These are phyloP conservation scores for Xylariaceae sp. DNA, from an alignment of 2,329 filamentous ascomycete genomes.

Conservation along the genomic window DNA sequence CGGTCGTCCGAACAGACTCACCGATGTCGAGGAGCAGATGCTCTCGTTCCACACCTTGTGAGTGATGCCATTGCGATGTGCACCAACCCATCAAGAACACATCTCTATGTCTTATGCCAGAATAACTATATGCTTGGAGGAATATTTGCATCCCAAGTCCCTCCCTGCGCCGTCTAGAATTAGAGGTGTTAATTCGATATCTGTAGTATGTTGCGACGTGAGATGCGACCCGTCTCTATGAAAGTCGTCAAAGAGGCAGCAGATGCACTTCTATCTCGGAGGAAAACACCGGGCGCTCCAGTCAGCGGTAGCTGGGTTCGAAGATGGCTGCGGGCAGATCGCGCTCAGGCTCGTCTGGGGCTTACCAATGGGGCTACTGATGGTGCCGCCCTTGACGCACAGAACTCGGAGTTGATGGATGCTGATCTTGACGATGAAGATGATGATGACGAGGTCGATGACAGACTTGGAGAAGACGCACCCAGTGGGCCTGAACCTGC, in stretches of 20 bases:
- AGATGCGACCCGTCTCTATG: background rate
- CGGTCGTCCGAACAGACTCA: slow-evolving; percentile 11
- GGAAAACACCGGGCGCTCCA: background rate
- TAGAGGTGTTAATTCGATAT: background rate
- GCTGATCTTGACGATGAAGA: slow-evolving; percentile 2
- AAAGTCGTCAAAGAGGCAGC: slow-evolving; percentile 11
- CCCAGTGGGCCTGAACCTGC: background rate
- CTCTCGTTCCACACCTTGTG: slow-evolving; percentile 14
- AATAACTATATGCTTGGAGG: background rate
- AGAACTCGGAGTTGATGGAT: background rate
- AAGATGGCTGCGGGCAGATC: slow-evolving; percentile 8
- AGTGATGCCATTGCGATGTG: background rate
- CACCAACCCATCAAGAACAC: background rate
- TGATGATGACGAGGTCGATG: slow-evolving; percentile 8
- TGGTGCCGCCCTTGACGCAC: background rate
- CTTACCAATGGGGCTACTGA: background rate
- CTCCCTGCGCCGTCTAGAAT: too few species aligned
- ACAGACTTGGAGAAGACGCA: slow-evolving; percentile 4
- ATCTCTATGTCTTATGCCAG: background rate
- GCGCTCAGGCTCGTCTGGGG: slow-evolving; percentile 6
- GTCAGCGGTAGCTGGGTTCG: slow-evolving; percentile 11
- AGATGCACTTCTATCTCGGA: slow-evolving; percentile 11
- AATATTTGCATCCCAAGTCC: background rate
- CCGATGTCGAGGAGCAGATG: slow-evolving; percentile 13
- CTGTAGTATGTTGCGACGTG: slow-evolving; percentile 10